Base-by-base conservation (phyloP, 441 rosid genomes). In the Croton setiger region DNA sequence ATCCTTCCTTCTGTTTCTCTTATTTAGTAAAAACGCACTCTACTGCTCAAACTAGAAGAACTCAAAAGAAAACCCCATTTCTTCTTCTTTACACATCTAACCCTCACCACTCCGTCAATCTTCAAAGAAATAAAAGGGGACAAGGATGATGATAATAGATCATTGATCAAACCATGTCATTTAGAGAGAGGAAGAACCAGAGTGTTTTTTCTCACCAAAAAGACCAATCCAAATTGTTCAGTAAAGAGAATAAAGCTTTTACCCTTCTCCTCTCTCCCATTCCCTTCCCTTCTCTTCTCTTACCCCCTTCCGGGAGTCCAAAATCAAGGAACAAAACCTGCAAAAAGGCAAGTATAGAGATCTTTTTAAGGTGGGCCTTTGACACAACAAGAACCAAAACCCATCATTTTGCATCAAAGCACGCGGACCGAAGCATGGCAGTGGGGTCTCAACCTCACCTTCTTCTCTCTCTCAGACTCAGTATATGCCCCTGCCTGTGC, bases 271-370 rank as follows among this genome's bases (percentile, higher is more conserved):
- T 27, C 31, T 27, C 31, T 27, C 2, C 31, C 31, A 1, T 27
- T 27, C 31, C 31, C 31, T 27, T 27, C 31, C 31, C 31, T 27
- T 27, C 31, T 27, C 31, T 27, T 27, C 31, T 27, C 31, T 27
- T 58, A 7, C 58, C 33, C 63, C 21, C 20, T 27, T 51, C 67
- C 20, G 66, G 5, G 37, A 71, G 77, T 72, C 79, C 86, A 83
- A 85, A 84, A 83, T 76, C 73, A 78, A 78, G 77, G 80, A 84
- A 86, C 83, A 80, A 78, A 75, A 74, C 78, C 87, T 85, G 91
- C 82, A 75, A 79, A 69, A 72, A 71, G 81, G 72, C 12, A 76
- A 76, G 17, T 54, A 76, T 74, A 48, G 73, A 74, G 75, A 78
- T 77, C 80, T 82, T 77, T 84, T 76, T 27, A 63, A 68, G 71